Evolutionary conservation across 2,329 filamentous ascomycete species (phyloP), one percentile per base, ranked within the genome.

Genomic region (Domatiomyces globalis): DNA sequence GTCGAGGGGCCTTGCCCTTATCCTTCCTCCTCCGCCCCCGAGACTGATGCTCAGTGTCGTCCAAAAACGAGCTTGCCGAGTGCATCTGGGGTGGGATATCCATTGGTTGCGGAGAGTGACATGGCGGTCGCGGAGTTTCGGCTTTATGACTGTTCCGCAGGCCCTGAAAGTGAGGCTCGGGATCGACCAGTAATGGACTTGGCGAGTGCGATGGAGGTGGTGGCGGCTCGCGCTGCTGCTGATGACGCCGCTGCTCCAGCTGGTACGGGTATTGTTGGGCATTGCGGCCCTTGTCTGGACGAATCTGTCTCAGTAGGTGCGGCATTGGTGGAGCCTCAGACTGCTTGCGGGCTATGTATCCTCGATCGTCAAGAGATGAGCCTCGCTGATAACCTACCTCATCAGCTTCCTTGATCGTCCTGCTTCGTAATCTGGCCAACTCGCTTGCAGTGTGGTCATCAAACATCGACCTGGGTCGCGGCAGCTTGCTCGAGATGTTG

Each of bases 341-440:
- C 27, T 53, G 51, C 45, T 52, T 60, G 10, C 58, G 56, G 20
- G 59, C 56, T 48, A 60, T 54, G 29, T 58, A 58, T 45, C 55
- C 54, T 51, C 58, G 52, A 39, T 60, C 59, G 25, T 61, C 58
- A 46, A 59, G 57, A 8, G 52, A 57, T n/a, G 46, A 29, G 22
- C 44, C 52, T 43, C 54, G 52, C 15, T 49, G 25, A 27, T 46
- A 27, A 8, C 20, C 25, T 22, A 29, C 43, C 8, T 51, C 51
- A 22, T 51, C 51, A 22, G 52, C 54, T 43, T 58, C 53, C 29
- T 52, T 49, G 25, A 50, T 49, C 10, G 56, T 51, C 25, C 52
- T 46, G 33, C 58, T 57, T 44, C 58, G 51, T n/a, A 43, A 18
- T 22, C 52, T 50, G 2, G 56, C 50, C 22, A 59, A 20, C 18